These are phyloP conservation scores for Lachancea lanzarotensis DNA, from an alignment of 805 yeast genomes.

Conservation along the genomic window DNA sequence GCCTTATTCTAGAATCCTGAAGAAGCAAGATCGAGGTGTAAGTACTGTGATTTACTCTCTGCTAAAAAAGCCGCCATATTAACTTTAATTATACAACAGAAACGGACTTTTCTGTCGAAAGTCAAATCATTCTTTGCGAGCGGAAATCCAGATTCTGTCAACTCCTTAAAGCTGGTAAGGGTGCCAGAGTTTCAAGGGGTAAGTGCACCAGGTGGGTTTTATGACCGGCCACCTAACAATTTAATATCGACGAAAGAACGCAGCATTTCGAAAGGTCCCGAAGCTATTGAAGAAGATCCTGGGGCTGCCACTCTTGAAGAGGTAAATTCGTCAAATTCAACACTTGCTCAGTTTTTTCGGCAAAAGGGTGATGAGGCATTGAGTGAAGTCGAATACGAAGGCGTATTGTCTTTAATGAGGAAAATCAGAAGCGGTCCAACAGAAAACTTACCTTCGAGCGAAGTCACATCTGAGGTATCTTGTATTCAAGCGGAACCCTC, in stretches of 20 bases:
- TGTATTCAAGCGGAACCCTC: slow-evolving; percentile 5
- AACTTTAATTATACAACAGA: slow-evolving; percentile 1
- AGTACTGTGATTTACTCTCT: neutral
- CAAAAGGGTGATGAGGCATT: slow-evolving; percentile 70
- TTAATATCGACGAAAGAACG: neutral
- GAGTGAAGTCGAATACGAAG: slow-evolving; percentile 69
- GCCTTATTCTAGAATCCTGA: slow-evolving; percentile 15
- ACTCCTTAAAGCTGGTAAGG: neutral
- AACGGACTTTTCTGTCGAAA: slow-evolving; percentile 5
- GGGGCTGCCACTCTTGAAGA: slow-evolving; percentile 6
- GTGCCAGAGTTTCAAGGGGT: neutral
- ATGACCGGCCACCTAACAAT: slow-evolving; percentile 5
- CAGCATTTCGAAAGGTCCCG: neutral
- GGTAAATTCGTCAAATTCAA: slow-evolving; percentile 40
- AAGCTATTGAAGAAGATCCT: slow-evolving; percentile 4
- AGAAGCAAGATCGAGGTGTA: slow-evolving; percentile 6
- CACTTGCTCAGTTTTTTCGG: slow-evolving; percentile 60
- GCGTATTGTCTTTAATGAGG: slow-evolving; percentile 58
- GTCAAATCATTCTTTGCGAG: slow-evolving; percentile 8
- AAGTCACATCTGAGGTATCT: neutral
- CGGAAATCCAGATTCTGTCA: slow-evolving; percentile 2
- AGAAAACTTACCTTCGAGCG: slow-evolving; percentile 8
- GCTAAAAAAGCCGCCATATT: neutral
- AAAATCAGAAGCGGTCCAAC: slow-evolving; percentile 18
- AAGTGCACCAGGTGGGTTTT: slow-evolving; percentile 27